phyloP scores from a whole-genome alignment of 495 filamentous ascomycete species.

The Glonium stellatum region DNA sequence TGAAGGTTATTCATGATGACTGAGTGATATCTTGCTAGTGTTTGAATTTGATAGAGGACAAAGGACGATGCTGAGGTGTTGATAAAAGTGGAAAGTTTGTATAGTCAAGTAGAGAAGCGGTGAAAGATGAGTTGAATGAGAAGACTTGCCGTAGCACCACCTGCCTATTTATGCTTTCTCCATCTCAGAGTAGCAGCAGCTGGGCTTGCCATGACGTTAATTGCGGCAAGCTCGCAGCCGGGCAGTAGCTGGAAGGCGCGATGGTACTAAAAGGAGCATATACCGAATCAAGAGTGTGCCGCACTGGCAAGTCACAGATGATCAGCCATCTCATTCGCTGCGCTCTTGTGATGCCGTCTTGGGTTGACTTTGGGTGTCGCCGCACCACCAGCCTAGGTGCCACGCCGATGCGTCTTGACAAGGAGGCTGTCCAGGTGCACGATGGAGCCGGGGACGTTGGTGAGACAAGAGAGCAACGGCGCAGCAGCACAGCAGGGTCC shows the following conservation, averaged over 20 bases:
- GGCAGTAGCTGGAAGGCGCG: too few relatives aligned
- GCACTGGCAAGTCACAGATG: not conserved
- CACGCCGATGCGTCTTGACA: too few relatives aligned
- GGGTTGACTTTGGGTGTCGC: too few relatives aligned
- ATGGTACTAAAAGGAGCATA: not conserved
- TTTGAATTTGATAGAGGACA: not conserved
- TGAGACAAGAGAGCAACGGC: too few relatives aligned
- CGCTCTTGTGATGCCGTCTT: too few relatives aligned
- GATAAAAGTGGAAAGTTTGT: not conserved
- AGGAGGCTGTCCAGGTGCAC: too few relatives aligned
- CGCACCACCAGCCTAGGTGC: too few relatives aligned
- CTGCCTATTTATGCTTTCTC: not conserved
- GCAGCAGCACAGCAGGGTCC: too few relatives aligned
- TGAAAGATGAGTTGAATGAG: not conserved
- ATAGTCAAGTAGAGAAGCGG: not conserved
- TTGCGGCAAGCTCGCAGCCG: not conserved
- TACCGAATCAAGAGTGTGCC: not conserved
- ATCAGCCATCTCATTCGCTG: not conserved
- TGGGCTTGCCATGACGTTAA: not conserved
- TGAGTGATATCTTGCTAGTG: not conserved
- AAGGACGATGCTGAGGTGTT: not conserved
- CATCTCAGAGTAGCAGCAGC: not conserved
- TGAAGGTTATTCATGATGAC: constrained; percentile 7
- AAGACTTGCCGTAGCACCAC: not conserved
- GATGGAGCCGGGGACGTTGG: too few relatives aligned